Conservation (phyloP, 169 alveolate genomes). For the Cryptosporidium ubiquitum region DNA sequence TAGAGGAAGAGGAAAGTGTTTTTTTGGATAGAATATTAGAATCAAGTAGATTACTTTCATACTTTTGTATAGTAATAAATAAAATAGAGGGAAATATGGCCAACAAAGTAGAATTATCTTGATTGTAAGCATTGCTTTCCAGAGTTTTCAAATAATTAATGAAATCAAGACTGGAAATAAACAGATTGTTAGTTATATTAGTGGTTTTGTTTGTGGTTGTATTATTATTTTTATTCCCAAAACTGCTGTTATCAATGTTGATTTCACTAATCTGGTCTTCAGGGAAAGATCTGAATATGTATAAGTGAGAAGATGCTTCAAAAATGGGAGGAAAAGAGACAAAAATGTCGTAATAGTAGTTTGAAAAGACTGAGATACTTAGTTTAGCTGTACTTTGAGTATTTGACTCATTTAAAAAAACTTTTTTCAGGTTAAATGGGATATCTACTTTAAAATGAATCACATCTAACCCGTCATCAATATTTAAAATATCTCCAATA, state of each 20-base stretch:
- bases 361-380: not conserved
- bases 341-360: constrained; percentile 43
- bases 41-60: not conserved
- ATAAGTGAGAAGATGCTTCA: constrained; percentile 47
- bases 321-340: constrained; percentile 70
- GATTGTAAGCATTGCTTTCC: not conserved
- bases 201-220: too few relatives aligned
- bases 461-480: not conserved
- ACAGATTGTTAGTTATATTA: not conserved
- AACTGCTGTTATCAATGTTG: too few relatives aligned
- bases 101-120: not conserved
- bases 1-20: not conserved
- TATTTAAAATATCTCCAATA: not conserved
- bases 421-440: constrained; percentile 25
- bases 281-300: constrained; percentile 45
- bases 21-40: not conserved
- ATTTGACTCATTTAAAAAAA: not conserved
- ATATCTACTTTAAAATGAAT: not conserved
- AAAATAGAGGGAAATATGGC: constrained; percentile 24
- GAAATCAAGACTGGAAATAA: not conserved
- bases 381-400: not conserved
- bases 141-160: not conserved
- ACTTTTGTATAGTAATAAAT: constrained; percentile 4
- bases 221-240: too few relatives aligned
- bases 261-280: not conserved